phyloP scores from a whole-genome alignment of 2,329 filamentous ascomycete genomes.

The Colletotrichum destructivum region DNA sequence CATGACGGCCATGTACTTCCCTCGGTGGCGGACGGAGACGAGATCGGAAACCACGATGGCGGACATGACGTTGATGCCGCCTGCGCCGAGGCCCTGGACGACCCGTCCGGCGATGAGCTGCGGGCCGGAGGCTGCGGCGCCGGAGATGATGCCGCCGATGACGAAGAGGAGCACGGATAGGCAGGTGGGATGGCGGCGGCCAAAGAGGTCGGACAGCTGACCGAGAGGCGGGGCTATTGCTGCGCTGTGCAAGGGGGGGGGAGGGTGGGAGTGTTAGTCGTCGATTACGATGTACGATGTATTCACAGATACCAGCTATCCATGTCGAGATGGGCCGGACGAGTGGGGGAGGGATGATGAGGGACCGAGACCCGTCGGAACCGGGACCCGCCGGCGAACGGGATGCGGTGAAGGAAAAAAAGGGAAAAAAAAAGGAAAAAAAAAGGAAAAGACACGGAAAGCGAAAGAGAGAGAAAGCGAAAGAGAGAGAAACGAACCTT shows the following conservation, averaged over 20 bases:
- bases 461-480: not conserved
- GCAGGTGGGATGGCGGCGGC: constrained; percentile 61
- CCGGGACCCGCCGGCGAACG: too few species aligned
- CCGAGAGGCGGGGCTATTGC: constrained; percentile 52
- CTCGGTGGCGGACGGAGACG: constrained; percentile 62
- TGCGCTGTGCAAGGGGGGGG: not conserved
- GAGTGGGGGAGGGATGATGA: too few species aligned
- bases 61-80: constrained; percentile 53
- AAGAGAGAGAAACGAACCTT: not conserved
- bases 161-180: constrained; percentile 61
- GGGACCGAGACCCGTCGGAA: too few species aligned
- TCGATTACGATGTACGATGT: too few species aligned
- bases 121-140: constrained; percentile 57
- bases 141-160: constrained; percentile 67
- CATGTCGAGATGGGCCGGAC: too few species aligned
- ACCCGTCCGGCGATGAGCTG: constrained; percentile 65
- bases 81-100: constrained; percentile 64
- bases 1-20: constrained; percentile 55
- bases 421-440: too few species aligned
- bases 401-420: too few species aligned
- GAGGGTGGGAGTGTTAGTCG: too few species aligned
- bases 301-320: too few species aligned
- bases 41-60: constrained; percentile 61
- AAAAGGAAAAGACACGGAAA: too few species aligned
- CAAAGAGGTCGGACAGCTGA: constrained; percentile 67